Percentiles rank a stretch among this genome's conserved stretches.
Conservation (phyloP, 371 early-diverging fungal species). For the Rhizopus stolonifer region DNA sequence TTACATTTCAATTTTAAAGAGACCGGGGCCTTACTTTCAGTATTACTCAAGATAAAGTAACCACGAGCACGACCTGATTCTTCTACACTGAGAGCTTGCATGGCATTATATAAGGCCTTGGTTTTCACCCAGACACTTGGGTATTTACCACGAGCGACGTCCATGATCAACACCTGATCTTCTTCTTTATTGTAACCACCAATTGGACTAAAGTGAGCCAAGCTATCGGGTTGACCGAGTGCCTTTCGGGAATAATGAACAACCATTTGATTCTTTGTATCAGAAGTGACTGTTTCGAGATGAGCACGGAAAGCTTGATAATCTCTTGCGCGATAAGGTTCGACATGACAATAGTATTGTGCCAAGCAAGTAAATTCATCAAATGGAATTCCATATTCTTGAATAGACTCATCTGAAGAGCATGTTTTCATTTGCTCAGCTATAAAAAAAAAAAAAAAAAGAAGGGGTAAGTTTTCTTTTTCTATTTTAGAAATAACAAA, state of each 20-base stretch:
- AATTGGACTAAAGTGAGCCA: slow-evolving; percentile 57
- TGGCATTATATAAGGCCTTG: slow-evolving; percentile 65
- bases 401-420: slow-evolving; percentile 68
- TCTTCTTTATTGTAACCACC: slow-evolving; percentile 64
- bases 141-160: slow-evolving; percentile 73
- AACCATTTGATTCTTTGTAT: slow-evolving; percentile 77
- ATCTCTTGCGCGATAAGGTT: slow-evolving; percentile 62
- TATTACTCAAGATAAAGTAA: slow-evolving; percentile 67
- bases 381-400: slow-evolving; percentile 80
- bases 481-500: not conserved
- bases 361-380: slow-evolving; percentile 85
- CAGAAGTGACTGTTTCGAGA: slow-evolving; percentile 62
- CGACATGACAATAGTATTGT: slow-evolving; percentile 75
- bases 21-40: not conserved
- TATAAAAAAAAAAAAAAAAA: slow-evolving; percentile 19
- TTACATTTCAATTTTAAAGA: slow-evolving; percentile 15
- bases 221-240: slow-evolving; percentile 77
- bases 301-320: slow-evolving; percentile 73
- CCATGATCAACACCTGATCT: slow-evolving; percentile 76
- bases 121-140: slow-evolving; percentile 78
- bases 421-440: slow-evolving; percentile 86
- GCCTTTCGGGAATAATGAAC: slow-evolving; percentile 74
- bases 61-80: slow-evolving; percentile 75
- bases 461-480: too few species aligned
- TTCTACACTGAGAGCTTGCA: slow-evolving; percentile 65